Evolutionary conservation across 805 yeast species (phyloP).

Genomic region (Brettanomyces nanus): DNA sequence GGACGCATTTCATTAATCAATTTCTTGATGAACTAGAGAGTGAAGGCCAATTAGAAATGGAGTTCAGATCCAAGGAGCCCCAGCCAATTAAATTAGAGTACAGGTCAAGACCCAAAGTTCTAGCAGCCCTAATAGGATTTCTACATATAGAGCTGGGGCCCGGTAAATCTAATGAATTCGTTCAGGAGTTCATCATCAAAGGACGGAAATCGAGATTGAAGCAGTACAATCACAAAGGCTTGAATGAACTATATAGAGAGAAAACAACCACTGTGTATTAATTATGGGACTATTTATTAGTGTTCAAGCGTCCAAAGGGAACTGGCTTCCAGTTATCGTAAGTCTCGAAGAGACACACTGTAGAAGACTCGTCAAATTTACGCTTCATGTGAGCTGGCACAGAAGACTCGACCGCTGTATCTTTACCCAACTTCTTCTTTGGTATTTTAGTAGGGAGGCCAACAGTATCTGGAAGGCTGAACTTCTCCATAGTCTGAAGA

Average conservation of each 20-base stretch:
- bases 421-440: constrained; percentile 6
- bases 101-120: constrained; percentile 12
- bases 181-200: constrained; percentile 21
- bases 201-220: constrained; percentile 13
- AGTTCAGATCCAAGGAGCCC: background rate
- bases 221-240: constrained; percentile 21
- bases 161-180: constrained; percentile 12
- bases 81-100: constrained; percentile 14
- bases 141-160: constrained; percentile 18
- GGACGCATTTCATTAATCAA: constrained; percentile 18
- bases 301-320: constrained; percentile 44
- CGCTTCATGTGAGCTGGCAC: constrained; percentile 3
- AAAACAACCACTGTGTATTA: background rate
- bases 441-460: background rate
- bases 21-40: constrained; percentile 11
- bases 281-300: background rate
- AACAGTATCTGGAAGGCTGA: constrained; percentile 12
- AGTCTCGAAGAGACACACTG: constrained; percentile 23
- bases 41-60: background rate
- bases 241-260: constrained; percentile 15
- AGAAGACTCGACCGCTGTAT: background rate
- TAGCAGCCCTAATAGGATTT: constrained; percentile 21
- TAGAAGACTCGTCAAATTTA: background rate
- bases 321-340: constrained; percentile 39
- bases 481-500: constrained; percentile 15